Evolutionary conservation across 495 filamentous ascomycete genomes (phyloP).

Genomic region (Tuber melanosporum): DNA sequence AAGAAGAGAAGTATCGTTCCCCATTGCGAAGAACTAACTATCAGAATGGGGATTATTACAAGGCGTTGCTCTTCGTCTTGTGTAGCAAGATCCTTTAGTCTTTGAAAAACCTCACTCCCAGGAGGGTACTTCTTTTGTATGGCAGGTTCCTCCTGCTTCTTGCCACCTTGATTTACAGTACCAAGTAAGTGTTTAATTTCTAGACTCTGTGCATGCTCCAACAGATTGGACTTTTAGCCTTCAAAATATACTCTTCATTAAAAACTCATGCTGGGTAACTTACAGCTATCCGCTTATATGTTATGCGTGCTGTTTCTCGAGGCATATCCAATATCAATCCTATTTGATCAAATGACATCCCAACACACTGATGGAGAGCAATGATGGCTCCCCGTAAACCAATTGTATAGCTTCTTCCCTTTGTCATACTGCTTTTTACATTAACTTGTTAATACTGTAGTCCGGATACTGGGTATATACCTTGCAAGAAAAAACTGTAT

Average conservation of each 20-base stretch:
- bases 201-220: background rate
- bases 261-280: conserved; percentile 6
- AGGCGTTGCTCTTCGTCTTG: no score
- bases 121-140: background rate
- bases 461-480: background rate
- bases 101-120: background rate
- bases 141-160: background rate
- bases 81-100: background rate
- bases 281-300: background rate
- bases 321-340: background rate
- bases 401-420: background rate
- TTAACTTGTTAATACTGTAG: background rate
- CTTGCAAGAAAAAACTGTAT: background rate
- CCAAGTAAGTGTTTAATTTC: background rate
- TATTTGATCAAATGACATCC: background rate
- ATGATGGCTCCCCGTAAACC: background rate
- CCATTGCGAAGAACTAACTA: no score
- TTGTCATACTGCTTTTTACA: background rate
- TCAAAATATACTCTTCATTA: background rate
- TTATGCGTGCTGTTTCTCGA: background rate
- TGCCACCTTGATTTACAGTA: background rate
- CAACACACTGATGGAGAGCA: background rate
- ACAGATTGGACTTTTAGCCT: background rate
- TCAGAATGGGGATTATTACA: no score
- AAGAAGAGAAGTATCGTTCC: no score